Evolutionary conservation across 371 early-diverging fungal species (phyloP), one percentile per base, ranked within the genome.

Genomic region (Nematocida sp.): DNA sequence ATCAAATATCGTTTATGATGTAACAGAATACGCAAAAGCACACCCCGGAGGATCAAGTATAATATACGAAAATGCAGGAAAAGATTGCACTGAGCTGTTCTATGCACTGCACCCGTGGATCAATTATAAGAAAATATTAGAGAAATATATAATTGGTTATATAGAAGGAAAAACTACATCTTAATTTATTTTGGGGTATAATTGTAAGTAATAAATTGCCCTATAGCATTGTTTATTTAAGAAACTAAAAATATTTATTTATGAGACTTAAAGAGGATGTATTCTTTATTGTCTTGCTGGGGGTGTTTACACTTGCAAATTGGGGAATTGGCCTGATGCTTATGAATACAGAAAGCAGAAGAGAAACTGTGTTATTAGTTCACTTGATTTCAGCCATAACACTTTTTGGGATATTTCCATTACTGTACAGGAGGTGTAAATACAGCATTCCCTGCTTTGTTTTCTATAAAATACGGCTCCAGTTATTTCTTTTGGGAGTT

Each of bases 31-130:
- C 84, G 40, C 95, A n/a, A 90, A 92, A 61, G 94, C 92, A 84
- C 97, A 97, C 86, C 97, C 97, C 18, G 97, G 97, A 42, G 96
- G 97, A 13, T 86, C 87, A 40, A 90, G 89, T 80, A 92, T 94
- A 86, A 84, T 96, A 57, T 90, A 96, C 93, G 88, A 94, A 6
- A 90, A 91, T 39, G 96, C 94, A 1, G 97, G 97, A 45, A 91
- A 91, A 82, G 96, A 97, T 71, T 93, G 93, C 15, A 94, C 96
- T 0, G 90, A 90, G 83, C 86, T 95, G 64, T 95, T 95, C 78
- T 91, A 92, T 67, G 89, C 90, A 60, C 92, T 93, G 85, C 94
- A 94, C 86, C 62, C 66, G 23, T 83, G 82, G 62, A 69, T 84
- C 54, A 84, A 84, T 58, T 66, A 71, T 50, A 54, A 54, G 54